These are phyloP conservation scores for Sphagnum contortum DNA, from an alignment of 225 moss, liverwort and hornwort genomes.

Conservation along the genomic window DNA sequence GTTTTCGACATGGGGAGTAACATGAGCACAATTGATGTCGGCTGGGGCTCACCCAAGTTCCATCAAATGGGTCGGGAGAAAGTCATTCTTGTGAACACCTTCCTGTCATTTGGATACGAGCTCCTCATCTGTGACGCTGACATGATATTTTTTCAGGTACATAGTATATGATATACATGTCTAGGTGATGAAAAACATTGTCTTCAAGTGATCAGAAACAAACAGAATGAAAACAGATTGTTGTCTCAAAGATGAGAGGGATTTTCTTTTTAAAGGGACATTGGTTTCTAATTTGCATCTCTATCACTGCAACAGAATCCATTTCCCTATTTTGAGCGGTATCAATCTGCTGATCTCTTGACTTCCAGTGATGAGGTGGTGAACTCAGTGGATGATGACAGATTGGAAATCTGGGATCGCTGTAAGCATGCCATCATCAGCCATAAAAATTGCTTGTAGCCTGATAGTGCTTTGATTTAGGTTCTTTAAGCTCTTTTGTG, in stretches of 20 bases:
- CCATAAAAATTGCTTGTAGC: too few species aligned
- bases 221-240: too few species aligned
- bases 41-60: slow-evolving; percentile 86
- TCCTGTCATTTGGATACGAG: slow-evolving; percentile 67
- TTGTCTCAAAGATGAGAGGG: too few species aligned
- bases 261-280: background rate
- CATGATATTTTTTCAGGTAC: slow-evolving; percentile 76
- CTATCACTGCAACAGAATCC: slow-evolving; percentile 44
- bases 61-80: slow-evolving; percentile 99
- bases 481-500: too few species aligned
- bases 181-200: background rate
- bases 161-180: background rate
- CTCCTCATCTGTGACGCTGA: slow-evolving; percentile 93
- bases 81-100: slow-evolving; percentile 82
- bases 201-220: too few species aligned
- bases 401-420: slow-evolving; percentile 52
- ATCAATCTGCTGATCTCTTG: slow-evolving; percentile 75
- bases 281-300: background rate
- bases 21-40: slow-evolving; percentile 87
- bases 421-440: slow-evolving; percentile 25
- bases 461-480: too few species aligned
- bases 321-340: slow-evolving; percentile 73
- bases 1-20: slow-evolving; percentile 86
- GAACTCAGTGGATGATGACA: slow-evolving; percentile 68
- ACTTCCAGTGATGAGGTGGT: slow-evolving; percentile 84